Conservation (phyloP, 2,329 filamentous ascomycete genomes). For the Calycina herbarum region DNA sequence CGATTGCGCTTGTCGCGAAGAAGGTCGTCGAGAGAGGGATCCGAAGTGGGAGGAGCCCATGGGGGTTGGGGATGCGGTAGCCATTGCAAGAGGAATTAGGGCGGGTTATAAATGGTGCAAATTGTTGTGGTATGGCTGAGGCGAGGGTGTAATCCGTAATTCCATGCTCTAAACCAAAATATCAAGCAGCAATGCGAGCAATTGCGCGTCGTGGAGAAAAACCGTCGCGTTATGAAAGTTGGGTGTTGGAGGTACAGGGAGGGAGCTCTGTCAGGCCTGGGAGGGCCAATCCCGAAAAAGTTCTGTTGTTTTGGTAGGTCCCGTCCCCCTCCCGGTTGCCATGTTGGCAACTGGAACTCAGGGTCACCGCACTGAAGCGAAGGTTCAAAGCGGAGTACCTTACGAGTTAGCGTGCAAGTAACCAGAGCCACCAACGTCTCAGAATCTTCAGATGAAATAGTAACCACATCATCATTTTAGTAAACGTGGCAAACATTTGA, state of each 20-base stretch:
- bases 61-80: constrained; percentile 57
- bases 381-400: background rate
- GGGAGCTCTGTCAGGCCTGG: background rate
- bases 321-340: no score
- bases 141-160: constrained; percentile 26
- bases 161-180: constrained; percentile 29
- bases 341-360: no score
- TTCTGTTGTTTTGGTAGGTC: background rate
- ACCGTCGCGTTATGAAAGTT: constrained; percentile 29
- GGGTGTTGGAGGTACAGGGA: constrained; percentile 1
- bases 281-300: background rate
- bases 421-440: background rate
- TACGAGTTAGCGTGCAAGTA: background rate
- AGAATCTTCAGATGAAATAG: constrained; percentile 2
- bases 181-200: constrained; percentile 23
- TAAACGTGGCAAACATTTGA: background rate
- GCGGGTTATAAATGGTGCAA: constrained; percentile 19
- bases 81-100: constrained; percentile 41
- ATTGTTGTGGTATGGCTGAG: constrained; percentile 17
- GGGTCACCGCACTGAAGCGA: no score
- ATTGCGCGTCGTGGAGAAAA: constrained; percentile 31
- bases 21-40: constrained; percentile 51
- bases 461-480: constrained; percentile 6
- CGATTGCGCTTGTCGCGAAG: constrained; percentile 47
- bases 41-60: constrained; percentile 49